A percentile compares a stretch with the other conserved stretches of the same genome.
These are phyloP conservation scores for Trichocladium antarcticum DNA, from an alignment of 495 filamentous ascomycete species.

Conservation along the genomic window DNA sequence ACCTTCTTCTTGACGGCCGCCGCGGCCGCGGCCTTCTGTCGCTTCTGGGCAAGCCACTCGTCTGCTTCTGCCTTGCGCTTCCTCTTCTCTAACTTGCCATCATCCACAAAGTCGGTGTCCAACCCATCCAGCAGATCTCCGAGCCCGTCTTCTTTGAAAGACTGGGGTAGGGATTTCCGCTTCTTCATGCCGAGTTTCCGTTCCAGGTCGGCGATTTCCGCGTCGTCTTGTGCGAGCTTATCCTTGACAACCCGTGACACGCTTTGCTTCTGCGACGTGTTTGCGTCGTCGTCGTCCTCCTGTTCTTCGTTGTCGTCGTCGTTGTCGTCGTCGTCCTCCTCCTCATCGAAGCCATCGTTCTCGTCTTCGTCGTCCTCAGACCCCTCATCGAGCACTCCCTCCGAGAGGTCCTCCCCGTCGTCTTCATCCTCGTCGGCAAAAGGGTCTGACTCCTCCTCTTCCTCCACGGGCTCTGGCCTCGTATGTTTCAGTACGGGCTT, in stretches of 20 bases:
- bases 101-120: conserved; percentile 39
- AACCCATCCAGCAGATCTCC: conserved; percentile 68
- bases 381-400: conserved; percentile 20
- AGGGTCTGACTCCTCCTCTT: conserved; percentile 6
- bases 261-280: conserved; percentile 20
- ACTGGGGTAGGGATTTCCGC: conserved; percentile 61
- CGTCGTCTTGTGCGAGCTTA: conserved; percentile 63
- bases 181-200: conserved; percentile 78
- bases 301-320: conserved; percentile 17
- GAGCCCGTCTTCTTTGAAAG: conserved; percentile 76
- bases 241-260: conserved; percentile 51
- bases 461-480: conserved; percentile 6
- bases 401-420: conserved; percentile 16
- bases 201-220: conserved; percentile 79
- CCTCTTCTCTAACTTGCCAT: conserved; percentile 49
- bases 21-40: conserved; percentile 32
- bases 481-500: conserved; percentile 16
- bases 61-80: conserved; percentile 54
- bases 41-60: conserved; percentile 40
- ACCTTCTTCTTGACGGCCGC: conserved; percentile 10
- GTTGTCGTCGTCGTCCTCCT: conserved; percentile 36
- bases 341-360: conserved; percentile 19
- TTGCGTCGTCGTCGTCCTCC: conserved; percentile 16
- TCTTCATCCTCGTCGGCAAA: conserved; percentile 15
- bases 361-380: conserved; percentile 22